Evolutionary conservation across 1,284 basidiomycete genomes (phyloP), one percentile per base, ranked within the genome.

Genomic region (Rhodotorula sp.): DNA sequence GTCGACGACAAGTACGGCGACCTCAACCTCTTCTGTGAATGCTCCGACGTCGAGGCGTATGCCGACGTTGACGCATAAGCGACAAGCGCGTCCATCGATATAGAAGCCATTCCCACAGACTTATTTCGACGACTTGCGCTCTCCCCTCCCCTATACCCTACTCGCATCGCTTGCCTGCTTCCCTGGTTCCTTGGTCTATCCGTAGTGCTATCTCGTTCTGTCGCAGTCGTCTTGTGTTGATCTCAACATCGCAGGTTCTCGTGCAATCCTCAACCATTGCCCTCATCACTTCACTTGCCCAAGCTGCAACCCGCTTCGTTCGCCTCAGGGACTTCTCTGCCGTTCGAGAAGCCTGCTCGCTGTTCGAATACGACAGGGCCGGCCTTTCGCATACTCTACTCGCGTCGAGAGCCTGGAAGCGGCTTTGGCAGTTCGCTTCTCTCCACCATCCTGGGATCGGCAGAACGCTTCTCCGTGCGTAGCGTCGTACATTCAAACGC

Each of bases 1-100:
- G 86, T 97, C 62, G 93, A 96, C 78, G 94, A 97, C 89, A 88
- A 89, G 10, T 92, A 89, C 77, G 91, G 91, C 57, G 91, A 93
- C 79, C 81, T 89, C 67, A 89, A 92, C 56, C 63, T 75, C 10
- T 77, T 82, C 67, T 96, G 92, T 79, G 90, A 94, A 79, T 96
- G 92, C 77, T 90, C 91, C 44, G 86, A 89, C 5, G 92, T 94
- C 57, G 91, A 93, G 80, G 91, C 94, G 76, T 81, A 82, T 73
- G 81, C 78, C 22, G 61, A 46, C 60, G 2, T n/a, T 26, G 55
- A 16, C 37, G n/a, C 37, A 20, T 28, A 34, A 61, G 34, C 37
- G 13, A 4, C 26, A 9, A 8, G 13, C 37, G 9, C 24, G 22
- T 9, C 9, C 18, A 18, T 18, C 44, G 11, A 26, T 44, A 26